Conservation (phyloP, 805 yeast species). For the Suhomyces pyralidae region DNA sequence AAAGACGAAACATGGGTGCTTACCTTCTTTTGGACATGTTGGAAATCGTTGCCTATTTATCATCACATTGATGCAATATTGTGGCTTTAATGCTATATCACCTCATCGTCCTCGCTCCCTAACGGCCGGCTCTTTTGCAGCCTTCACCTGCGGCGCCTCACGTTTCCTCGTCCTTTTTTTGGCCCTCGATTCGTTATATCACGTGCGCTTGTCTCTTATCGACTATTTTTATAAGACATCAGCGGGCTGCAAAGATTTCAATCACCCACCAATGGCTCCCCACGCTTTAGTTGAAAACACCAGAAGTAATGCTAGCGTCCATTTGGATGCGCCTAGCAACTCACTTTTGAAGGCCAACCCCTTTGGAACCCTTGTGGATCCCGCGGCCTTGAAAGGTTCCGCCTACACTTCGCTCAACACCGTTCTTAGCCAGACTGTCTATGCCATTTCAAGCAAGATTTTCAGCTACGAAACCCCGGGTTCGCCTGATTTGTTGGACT, state of each 20-base stretch:
- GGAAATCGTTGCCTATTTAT: neutral
- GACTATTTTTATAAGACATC: neutral
- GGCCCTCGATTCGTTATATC: neutral
- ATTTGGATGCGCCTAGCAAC: neutral
- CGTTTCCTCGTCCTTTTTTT: neutral
- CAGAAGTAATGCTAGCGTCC: neutral
- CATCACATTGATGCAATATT: neutral
- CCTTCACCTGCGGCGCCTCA: neutral
- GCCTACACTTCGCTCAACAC: slow-evolving; percentile 55
- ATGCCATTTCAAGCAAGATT: slow-evolving; percentile 48
- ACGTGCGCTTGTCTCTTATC: slow-evolving; percentile 1
- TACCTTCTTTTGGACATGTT: no score
- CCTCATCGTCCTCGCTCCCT: neutral
- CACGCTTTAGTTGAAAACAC: slow-evolving; percentile 5
- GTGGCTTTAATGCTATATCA: neutral
- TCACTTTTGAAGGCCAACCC: slow-evolving; percentile 32
- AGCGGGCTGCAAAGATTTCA: neutral
- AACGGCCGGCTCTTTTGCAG: neutral
- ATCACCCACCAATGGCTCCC: slow-evolving; percentile 3
- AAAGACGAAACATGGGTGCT: neutral
- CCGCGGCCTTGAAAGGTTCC: slow-evolving; percentile 45
- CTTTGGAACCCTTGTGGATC: slow-evolving; percentile 61
- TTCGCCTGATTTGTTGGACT: slow-evolving; percentile 58
- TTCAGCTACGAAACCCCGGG: slow-evolving; percentile 70
- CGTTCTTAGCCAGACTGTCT: slow-evolving; percentile 53